Conservation (phyloP, 805 yeast species). For the Barnettozyma populi region DNA sequence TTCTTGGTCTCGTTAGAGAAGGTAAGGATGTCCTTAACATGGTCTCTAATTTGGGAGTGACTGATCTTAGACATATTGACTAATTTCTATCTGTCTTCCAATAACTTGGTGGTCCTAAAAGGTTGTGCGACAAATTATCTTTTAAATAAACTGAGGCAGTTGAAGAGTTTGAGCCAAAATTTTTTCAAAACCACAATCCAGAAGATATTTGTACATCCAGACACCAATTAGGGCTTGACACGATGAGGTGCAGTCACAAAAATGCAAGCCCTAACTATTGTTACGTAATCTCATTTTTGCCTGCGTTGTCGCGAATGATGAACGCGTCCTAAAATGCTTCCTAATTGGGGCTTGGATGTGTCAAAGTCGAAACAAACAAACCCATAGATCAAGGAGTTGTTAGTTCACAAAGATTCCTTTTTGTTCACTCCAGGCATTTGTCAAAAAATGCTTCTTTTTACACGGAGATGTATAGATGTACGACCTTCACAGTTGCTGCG, state of each 20-base stretch:
- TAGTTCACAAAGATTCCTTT: background rate
- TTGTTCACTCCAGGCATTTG: background rate
- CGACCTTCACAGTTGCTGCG: constrained; percentile 8
- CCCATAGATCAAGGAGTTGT: background rate
- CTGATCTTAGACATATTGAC: constrained; percentile 78
- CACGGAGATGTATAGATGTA: background rate
- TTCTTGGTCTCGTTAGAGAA: constrained; percentile 93
- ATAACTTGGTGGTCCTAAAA: constrained; percentile 45
- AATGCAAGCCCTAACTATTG: background rate
- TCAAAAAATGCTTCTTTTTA: background rate
- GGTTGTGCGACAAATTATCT: constrained; percentile 41
- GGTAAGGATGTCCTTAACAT: constrained; percentile 88
- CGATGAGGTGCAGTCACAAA: constrained; percentile 7
- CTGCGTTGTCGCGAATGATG: background rate
- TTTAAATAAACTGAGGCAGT: background rate
- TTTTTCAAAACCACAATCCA: background rate
- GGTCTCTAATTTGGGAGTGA: constrained; percentile 90
- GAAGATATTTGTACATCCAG: constrained; percentile 3
- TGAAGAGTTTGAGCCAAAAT: constrained; percentile 3
- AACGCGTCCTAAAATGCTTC: background rate
- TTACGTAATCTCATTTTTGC: background rate
- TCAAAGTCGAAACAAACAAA: background rate
- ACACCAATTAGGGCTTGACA: constrained; percentile 1
- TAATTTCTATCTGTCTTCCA: constrained; percentile 65
- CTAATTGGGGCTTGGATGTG: background rate